Evolutionary conservation across 805 yeast species (phyloP).

Genomic region (Saccharomyces mikatae): DNA sequence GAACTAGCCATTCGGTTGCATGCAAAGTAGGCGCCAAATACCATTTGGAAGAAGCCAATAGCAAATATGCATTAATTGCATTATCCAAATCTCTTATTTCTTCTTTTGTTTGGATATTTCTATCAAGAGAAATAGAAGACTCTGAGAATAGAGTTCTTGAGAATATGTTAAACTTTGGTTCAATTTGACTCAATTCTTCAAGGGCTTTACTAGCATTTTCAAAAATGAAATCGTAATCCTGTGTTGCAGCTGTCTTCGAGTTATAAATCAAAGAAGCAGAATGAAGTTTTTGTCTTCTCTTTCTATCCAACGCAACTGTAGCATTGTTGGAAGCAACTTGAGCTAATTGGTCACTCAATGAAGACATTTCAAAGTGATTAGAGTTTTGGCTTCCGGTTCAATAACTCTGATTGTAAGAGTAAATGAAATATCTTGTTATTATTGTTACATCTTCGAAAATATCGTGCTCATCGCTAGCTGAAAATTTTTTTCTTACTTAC

Average conservation of each 20-base stretch:
- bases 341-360: conserved; percentile 77
- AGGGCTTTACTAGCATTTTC: conserved; percentile 68
- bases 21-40: conserved; percentile 65
- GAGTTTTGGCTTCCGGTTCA: neutral
- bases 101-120: conserved; percentile 74
- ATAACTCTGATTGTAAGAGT: neutral
- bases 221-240: conserved; percentile 79
- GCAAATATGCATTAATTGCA: conserved; percentile 67
- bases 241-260: conserved; percentile 82
- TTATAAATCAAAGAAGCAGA: conserved; percentile 83
- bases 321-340: conserved; percentile 56
- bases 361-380: conserved; percentile 32
- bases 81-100: conserved; percentile 65
- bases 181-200: conserved; percentile 61
- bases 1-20: conserved; percentile 90
- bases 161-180: conserved; percentile 67
- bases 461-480: conserved; percentile 1
- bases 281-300: conserved; percentile 77
- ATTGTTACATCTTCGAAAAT: neutral
- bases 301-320: conserved; percentile 76
- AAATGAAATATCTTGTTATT: neutral
- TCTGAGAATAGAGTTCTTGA: conserved; percentile 71
- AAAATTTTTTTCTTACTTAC: neutral
- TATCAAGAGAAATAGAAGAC: conserved; percentile 68
- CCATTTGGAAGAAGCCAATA: conserved; percentile 70